Evolutionary conservation across 1,284 basidiomycete genomes (phyloP).

Genomic region (Ustilago tritici): DNA sequence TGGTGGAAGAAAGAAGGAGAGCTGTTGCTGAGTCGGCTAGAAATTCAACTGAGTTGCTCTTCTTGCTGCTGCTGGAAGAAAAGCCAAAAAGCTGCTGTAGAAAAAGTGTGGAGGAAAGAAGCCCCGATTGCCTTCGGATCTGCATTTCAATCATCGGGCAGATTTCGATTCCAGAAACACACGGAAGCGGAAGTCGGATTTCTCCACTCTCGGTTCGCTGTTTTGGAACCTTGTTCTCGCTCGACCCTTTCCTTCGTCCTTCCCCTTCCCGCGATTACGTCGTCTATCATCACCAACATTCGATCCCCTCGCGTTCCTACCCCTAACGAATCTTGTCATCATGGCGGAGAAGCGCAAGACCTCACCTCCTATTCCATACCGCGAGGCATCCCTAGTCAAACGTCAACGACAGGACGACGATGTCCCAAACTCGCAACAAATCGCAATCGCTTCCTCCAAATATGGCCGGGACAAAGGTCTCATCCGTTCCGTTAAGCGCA

Average conservation of each 20-base stretch:
- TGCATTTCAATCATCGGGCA: background rate
- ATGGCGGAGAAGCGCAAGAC: slow-evolving; percentile 67
- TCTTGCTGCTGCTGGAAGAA: background rate
- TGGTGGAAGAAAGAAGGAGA: slow-evolving; percentile 5
- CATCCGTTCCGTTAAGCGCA: slow-evolving; percentile 57
- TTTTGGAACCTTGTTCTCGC: slow-evolving; percentile 12
- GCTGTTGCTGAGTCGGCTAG: background rate
- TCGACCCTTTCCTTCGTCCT: slow-evolving; percentile 7
- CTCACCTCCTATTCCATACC: slow-evolving; percentile 49
- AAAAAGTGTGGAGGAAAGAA: slow-evolving; percentile 5
- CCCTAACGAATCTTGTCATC: background rate
- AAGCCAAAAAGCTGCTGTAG: background rate
- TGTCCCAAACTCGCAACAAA: slow-evolving; percentile 24
- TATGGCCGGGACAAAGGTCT: slow-evolving; percentile 57
- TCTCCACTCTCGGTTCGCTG: slow-evolving; percentile 18
- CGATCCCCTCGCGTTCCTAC: background rate
- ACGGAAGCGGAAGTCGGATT: slow-evolving; percentile 26
- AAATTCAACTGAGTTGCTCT: background rate
- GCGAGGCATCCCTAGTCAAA: slow-evolving; percentile 56
- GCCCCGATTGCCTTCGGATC: too few species aligned
- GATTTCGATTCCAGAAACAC: background rate
- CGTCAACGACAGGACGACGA: slow-evolving; percentile 54
- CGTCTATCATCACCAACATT: background rate
- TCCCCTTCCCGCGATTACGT: background rate
- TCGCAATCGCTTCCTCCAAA: slow-evolving; percentile 58